phyloP scores from a whole-genome alignment of 257 asterid genomes.

The Prunella vulgaris region DNA sequence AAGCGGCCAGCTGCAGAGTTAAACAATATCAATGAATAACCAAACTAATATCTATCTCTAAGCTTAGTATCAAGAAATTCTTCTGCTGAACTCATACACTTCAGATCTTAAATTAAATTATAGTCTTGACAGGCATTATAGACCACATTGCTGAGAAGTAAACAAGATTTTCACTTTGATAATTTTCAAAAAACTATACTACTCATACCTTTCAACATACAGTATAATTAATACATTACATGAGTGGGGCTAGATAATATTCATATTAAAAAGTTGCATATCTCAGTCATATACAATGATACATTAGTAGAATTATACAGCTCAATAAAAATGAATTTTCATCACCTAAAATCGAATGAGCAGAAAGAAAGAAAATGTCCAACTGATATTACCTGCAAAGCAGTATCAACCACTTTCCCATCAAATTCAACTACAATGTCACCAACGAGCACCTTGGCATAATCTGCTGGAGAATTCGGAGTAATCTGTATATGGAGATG shows the following conservation, averaged over 20 bases:
- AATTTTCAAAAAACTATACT: too few species aligned
- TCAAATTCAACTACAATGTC: background rate
- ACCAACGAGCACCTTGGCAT: background rate
- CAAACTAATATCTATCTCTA: too few species aligned
- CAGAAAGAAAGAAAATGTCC: background rate
- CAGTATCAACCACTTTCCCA: background rate
- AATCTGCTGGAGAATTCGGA: background rate
- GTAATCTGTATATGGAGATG: background rate
- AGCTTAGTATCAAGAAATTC: too few species aligned
- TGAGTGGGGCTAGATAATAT: too few species aligned
- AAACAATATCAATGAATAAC: too few species aligned
- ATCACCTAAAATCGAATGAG: background rate
- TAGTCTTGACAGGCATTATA: too few species aligned
- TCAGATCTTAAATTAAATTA: too few species aligned
- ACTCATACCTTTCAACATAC: background rate
- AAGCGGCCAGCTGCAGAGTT: too few species aligned
- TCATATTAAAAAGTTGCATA: background rate
- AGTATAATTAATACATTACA: too few species aligned
- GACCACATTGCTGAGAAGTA: background rate
- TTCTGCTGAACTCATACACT: too few species aligned
- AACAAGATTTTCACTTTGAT: background rate
- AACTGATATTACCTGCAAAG: constrained; percentile 8
- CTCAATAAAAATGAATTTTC: too few species aligned
- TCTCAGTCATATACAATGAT: background rate
- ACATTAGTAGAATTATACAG: too few species aligned